Conservation (phyloP, 345 rosid species). For the Cardamine chenopodiifolia region DNA sequence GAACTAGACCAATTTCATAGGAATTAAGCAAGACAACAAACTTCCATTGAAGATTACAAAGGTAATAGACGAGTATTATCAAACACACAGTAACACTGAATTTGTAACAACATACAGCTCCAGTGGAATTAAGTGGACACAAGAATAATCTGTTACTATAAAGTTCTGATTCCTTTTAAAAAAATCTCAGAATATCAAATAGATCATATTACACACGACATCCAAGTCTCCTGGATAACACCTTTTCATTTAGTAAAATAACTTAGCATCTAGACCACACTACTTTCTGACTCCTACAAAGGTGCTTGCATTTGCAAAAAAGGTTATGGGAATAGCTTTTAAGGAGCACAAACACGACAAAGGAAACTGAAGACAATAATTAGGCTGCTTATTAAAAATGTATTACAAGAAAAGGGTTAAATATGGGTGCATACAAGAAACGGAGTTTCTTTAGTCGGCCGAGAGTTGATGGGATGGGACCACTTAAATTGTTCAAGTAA, state of each 20-base stretch:
- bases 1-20: not conserved
- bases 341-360: conserved; percentile 2
- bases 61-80: not conserved
- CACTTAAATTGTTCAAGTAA: conserved; percentile 66
- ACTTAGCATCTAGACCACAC: conserved; percentile 15
- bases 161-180: not conserved
- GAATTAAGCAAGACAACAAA: conserved; percentile 1
- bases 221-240: not conserved
- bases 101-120: not conserved
- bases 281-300: conserved; percentile 7
- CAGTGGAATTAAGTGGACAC: not conserved
- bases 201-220: not conserved
- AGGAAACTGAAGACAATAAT: conserved; percentile 9
- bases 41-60: not conserved
- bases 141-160: not conserved
- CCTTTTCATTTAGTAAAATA: not conserved
- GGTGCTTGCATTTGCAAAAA: not conserved
- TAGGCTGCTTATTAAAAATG: not conserved
- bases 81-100: conserved; percentile 16
- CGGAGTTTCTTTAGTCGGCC: conserved; percentile 64
- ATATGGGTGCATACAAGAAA: conserved; percentile 60
- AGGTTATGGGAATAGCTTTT: not conserved
- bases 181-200: not conserved
- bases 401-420: conserved; percentile 13
- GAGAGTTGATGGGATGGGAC: conserved; percentile 63